Base-by-base conservation (phyloP, 2,329 filamentous ascomycete species). In the Endoconidiophora polonica region DNA sequence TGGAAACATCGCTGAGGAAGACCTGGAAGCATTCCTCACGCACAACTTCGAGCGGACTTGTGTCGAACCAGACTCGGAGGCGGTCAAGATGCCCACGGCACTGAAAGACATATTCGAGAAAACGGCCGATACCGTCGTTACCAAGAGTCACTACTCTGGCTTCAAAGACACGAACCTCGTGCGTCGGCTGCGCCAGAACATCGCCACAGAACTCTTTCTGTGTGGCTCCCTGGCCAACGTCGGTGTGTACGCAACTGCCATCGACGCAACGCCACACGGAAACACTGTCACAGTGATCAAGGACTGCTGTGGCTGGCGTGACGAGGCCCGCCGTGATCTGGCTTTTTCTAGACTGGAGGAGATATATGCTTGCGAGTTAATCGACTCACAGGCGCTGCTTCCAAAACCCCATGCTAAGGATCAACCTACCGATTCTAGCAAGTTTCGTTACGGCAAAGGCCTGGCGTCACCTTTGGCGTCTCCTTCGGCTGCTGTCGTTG, bases 231-330 rank as follows among this genome's bases (percentile, higher is more conserved):
- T 94, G 45, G 85, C 82, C 41, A 95, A 96, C 59, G 70, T 93
- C 36, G 88, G 87, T 29, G 80, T 96, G 44, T 87, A 91, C 60
- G 90, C 91, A 5, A 95, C 90, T 1, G 87, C 87, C 3, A 72
- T 94, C 55, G 91, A 95, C 60, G 91, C 90, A 9, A 88, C 86
- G 1, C 77, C 83, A 18, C 83, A 95, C 62, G 91, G 88, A 3
- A 79, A 94, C 59, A 72, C 77, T n/a, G 86, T 95, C 59, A 91
- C 83, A 4, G 69, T 96, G 10, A 69, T 96, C 38, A 81, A 91
- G 48, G 87, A 96, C 61, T 95, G 88, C 62, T 77, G 94, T 50
- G 88, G 87, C 9, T 94, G 81, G 59, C 77, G 85, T 44, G 79
- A 71, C 57, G 75, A 79, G 52, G 63, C 68, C 16, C 77, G 86